phyloP scores from a whole-genome alignment of 345 rosid species.

The Citrus sp. region DNA sequence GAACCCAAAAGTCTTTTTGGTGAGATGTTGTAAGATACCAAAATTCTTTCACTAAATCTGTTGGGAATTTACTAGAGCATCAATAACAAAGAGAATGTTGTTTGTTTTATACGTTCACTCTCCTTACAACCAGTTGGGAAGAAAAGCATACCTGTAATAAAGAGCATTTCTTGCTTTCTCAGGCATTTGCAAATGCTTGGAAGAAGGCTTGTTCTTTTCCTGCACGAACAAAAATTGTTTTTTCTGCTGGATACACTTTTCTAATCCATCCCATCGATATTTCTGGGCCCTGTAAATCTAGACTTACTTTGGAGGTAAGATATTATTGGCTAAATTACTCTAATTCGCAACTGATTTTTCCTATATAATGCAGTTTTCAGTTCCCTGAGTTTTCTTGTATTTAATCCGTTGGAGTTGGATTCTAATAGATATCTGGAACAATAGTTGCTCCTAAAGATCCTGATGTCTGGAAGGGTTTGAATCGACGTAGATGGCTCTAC shows the following conservation, averaged over 20 bases:
- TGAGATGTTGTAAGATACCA: neutral
- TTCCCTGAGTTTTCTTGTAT: neutral
- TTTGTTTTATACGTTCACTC: neutral
- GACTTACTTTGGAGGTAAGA: conserved; percentile 61
- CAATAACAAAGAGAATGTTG: neutral
- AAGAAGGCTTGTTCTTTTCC: conserved; percentile 64
- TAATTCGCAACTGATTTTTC: neutral
- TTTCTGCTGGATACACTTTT: conserved; percentile 53
- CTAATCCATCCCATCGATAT: conserved; percentile 64
- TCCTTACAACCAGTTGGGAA: neutral
- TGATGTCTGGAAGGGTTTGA: conserved; percentile 62
- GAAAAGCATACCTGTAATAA: neutral
- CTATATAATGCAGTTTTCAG: neutral
- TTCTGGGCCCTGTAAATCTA: conserved; percentile 78
- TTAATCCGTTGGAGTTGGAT: conserved; percentile 8
- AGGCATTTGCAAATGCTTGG: conserved; percentile 77
- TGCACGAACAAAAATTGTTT: conserved; percentile 39
- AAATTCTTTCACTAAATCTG: neutral
- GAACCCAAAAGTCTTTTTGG: neutral
- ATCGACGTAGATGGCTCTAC: conserved; percentile 75
- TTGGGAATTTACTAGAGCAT: neutral
- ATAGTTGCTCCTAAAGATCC: conserved; percentile 82
- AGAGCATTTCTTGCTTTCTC: conserved; percentile 17
- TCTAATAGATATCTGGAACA: conserved; percentile 65
- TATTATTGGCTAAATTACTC: neutral